Percentiles rank a stretch among this genome's conserved stretches.
phyloP scores from a whole-genome alignment of 106 monocot genomes.

The Dendrobium huoshanense region DNA sequence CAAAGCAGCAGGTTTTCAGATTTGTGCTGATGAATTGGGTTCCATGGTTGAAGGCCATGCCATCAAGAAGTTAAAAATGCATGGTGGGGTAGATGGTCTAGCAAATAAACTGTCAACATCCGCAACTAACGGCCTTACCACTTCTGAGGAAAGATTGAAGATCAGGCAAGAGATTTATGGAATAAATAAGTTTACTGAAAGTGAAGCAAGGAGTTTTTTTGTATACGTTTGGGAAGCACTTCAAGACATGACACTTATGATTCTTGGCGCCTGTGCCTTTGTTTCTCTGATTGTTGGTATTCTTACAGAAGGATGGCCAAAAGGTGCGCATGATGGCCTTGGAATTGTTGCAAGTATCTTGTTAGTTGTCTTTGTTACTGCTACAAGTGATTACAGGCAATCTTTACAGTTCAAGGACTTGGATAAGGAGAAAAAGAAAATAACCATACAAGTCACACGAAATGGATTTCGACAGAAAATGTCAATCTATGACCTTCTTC shows the following conservation, averaged over 20 bases:
- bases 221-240: constrained; percentile 43
- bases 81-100: constrained; percentile 23
- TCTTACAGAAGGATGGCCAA: constrained; percentile 42
- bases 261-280: constrained; percentile 27
- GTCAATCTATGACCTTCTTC: constrained; percentile 35
- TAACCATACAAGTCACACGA: constrained; percentile 29
- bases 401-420: constrained; percentile 46
- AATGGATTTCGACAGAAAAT: constrained; percentile 38
- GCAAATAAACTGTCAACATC: constrained; percentile 29
- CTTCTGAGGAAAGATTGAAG: constrained; percentile 15
- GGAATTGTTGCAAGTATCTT: constrained; percentile 40
- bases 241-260: constrained; percentile 39
- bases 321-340: constrained; percentile 44
- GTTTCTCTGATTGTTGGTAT: constrained; percentile 37
- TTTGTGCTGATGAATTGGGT: constrained; percentile 34
- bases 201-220: constrained; percentile 22
- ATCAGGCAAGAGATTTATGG: constrained; percentile 25
- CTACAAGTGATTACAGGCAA: constrained; percentile 34
- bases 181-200: constrained; percentile 37
- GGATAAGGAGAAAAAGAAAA: constrained; percentile 46
- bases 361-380: constrained; percentile 36
- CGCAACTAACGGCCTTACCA: constrained; percentile 11
- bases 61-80: constrained; percentile 23
- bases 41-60: constrained; percentile 38
- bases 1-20: constrained; percentile 29